These are phyloP conservation scores for Aureobasidium melanogenum DNA, from an alignment of 2,329 filamentous ascomycete genomes.

Conservation along the genomic window DNA sequence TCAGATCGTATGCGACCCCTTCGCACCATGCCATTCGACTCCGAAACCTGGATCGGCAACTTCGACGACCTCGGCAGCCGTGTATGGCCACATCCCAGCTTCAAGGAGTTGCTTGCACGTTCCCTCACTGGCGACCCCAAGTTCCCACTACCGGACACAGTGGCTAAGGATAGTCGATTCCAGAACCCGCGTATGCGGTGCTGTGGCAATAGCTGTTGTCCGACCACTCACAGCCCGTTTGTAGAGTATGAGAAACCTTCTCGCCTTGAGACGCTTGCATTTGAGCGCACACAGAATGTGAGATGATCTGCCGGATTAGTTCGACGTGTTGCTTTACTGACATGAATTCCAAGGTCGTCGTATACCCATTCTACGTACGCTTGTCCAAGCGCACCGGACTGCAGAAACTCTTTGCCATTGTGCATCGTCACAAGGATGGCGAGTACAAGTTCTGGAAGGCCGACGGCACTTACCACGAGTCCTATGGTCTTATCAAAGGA, in stretches of 20 bases:
- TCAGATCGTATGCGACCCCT: not conserved
- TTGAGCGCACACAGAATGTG: not conserved
- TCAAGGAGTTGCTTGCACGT: not conserved
- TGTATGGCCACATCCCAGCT: slow-evolving; percentile 3
- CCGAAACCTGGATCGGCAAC: not conserved
- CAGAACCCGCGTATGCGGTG: not conserved
- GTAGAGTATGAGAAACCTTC: slow-evolving; percentile 4
- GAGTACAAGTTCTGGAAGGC: not conserved
- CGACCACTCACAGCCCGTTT: not conserved
- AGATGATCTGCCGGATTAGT: not conserved
- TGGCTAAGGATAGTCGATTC: not conserved
- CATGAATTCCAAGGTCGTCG: not conserved
- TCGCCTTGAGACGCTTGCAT: not conserved
- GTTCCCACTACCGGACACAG: not conserved
- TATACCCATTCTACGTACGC: not conserved
- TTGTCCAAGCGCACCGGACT: not conserved
- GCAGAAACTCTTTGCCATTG: not conserved
- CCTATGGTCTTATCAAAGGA: not conserved
- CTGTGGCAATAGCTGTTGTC: not conserved
- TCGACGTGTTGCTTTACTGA: not conserved
- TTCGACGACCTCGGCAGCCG: not conserved
- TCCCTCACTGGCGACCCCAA: not conserved
- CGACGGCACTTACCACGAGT: not conserved
- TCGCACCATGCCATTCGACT: not conserved
- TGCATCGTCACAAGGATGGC: not conserved